These are phyloP conservation scores for Plenodomus biglobosus DNA, from an alignment of 2,329 filamentous ascomycete species.

Conservation along the genomic window DNA sequence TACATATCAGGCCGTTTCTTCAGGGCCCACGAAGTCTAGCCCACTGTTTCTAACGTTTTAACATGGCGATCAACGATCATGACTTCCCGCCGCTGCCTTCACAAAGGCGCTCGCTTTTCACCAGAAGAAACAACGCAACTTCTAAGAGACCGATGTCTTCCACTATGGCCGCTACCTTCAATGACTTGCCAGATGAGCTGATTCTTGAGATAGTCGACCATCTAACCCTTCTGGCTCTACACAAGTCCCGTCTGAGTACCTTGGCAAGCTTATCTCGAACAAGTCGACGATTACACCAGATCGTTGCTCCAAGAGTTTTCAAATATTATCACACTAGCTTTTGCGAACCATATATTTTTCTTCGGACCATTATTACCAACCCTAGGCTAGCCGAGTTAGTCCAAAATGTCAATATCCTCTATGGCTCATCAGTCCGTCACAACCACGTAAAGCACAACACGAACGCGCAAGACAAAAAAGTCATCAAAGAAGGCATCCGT, in stretches of 20 bases:
- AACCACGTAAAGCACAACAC: slow-evolving; percentile 14
- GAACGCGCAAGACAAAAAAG: slow-evolving; percentile 28
- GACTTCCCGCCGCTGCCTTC: slow-evolving; percentile 29
- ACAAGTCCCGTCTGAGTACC: slow-evolving; percentile 18
- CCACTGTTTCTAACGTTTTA: neutral
- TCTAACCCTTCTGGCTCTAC: slow-evolving; percentile 19
- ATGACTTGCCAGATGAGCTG: slow-evolving; percentile 33
- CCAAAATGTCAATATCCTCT: slow-evolving; percentile 14
- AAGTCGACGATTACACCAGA: slow-evolving; percentile 24
- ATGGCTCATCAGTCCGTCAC: slow-evolving; percentile 10
- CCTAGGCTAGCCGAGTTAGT: slow-evolving; percentile 19
- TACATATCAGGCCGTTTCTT: too few relatives aligned
- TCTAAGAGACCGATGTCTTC: neutral
- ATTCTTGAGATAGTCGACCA: slow-evolving; percentile 29
- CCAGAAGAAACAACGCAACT: neutral
- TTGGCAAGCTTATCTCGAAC: slow-evolving; percentile 26
- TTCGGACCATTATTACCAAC: slow-evolving; percentile 28
- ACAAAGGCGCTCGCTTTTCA: neutral
- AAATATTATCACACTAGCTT: slow-evolving; percentile 23
- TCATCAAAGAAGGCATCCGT: slow-evolving; percentile 30
- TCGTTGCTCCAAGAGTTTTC: slow-evolving; percentile 26
- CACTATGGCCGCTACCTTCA: slow-evolving; percentile 8
- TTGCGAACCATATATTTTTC: slow-evolving; percentile 31
- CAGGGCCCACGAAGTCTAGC: too few relatives aligned
- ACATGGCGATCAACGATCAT: slow-evolving; percentile 16